These are phyloP conservation scores for Tilletia setariae DNA, from an alignment of 1,284 basidiomycete genomes.

Conservation along the genomic window DNA sequence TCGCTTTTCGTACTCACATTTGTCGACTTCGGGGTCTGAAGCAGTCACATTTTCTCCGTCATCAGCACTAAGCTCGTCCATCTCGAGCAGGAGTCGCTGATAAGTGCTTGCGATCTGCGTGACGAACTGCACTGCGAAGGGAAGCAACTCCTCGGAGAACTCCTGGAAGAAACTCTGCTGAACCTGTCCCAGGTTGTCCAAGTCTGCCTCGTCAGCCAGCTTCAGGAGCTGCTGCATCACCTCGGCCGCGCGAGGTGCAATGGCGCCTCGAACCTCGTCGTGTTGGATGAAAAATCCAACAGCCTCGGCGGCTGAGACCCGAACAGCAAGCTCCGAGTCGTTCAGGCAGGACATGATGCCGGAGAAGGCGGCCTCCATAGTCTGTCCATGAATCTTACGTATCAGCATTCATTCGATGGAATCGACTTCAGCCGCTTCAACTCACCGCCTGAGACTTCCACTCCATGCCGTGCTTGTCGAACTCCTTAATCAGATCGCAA, in stretches of 20 bases:
- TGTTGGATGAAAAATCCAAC: constrained; percentile 73
- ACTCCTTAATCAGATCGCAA: constrained; percentile 43
- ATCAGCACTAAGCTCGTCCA: constrained; percentile 20
- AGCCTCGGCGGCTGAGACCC: constrained; percentile 76
- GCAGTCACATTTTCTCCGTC: constrained; percentile 1
- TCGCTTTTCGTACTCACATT: background rate
- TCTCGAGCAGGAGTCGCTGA: constrained; percentile 60
- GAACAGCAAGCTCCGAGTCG: constrained; percentile 75
- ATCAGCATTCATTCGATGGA: background rate
- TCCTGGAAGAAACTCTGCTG: constrained; percentile 81
- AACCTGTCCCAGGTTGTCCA: constrained; percentile 75
- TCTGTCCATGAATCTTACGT: constrained; percentile 23
- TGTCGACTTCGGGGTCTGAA: constrained; percentile 5
- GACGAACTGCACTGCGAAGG: constrained; percentile 78
- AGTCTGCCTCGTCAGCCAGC: constrained; percentile 80
- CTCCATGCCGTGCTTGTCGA: constrained; percentile 44
- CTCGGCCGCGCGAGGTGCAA: constrained; percentile 76
- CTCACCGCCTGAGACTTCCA: constrained; percentile 26
- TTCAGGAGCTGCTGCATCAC: constrained; percentile 86
- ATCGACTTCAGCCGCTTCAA: background rate
- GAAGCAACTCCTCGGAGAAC: constrained; percentile 78
- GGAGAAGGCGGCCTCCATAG: constrained; percentile 43
- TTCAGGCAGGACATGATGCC: constrained; percentile 50
- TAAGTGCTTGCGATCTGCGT: constrained; percentile 63
- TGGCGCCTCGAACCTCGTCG: constrained; percentile 67